Base-by-base conservation (phyloP, 2,329 filamentous ascomycete genomes). In the Penicillium crustosum region DNA sequence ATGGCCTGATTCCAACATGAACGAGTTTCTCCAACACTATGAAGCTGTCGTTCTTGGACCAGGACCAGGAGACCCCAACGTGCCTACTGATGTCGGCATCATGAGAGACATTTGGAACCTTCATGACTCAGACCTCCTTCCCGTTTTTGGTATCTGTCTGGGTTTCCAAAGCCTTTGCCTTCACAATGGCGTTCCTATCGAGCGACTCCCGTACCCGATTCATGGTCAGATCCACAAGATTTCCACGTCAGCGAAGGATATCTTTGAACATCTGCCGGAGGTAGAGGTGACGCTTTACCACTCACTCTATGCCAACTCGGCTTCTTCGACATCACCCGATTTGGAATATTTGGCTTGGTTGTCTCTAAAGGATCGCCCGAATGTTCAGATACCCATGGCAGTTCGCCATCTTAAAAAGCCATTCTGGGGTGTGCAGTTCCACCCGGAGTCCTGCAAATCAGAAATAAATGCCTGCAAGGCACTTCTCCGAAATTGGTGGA, bases 21-120 rank as follows among this genome's bases (percentile, higher is more conserved):
- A 77, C 29, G 75, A 77, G n/a, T 79, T 84, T 72, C 63, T 75
- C 13, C 77, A 78, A 38, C 79, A 81, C 42, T 96, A 93, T 72
- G 88, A 93, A 74, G 94, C 91, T 41, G 86, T 97, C 23, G 89
- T 97, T 49, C 90, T 91, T 63, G 93, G 94, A 0, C 94, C 94
- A 1, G 94, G 94, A 0, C 94, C 94, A 0, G 94, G 94, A 10
- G 86, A 90, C 68, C 91, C 93, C 0, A 82, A 82, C 45, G 83
- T 85, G 57, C 75, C 83, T 8, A 77, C 79, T n/a, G 93, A 97
- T 74, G 86, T 96, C 38, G 94, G 94, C 10, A 81, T 94, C 42
- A 94, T 96, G 78, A 82, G 80, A 54, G 78, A 86, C 61, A 80
- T 97, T 5, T 97, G 93, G 91, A 75, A 77, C 49, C 78, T 93